Percentiles rank a stretch among this genome's conserved stretches.
Evolutionary conservation across 805 yeast species (phyloP).

Genomic region (Tanozyma kutaoensis): DNA sequence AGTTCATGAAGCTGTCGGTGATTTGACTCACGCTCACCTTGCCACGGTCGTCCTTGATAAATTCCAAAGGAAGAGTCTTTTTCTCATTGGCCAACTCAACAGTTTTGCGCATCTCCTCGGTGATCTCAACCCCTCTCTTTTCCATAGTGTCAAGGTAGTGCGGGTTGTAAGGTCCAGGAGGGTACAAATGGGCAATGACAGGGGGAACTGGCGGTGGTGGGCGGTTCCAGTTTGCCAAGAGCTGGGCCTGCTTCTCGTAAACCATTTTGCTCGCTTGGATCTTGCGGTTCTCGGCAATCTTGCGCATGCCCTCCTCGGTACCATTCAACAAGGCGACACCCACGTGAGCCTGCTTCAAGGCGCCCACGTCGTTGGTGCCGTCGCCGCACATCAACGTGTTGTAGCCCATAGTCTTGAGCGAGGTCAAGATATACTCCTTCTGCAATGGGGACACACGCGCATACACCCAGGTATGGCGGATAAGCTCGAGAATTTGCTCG

Average conservation of each 20-base stretch:
- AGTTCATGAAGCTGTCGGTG: constrained; percentile 54
- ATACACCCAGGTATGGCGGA: constrained; percentile 90
- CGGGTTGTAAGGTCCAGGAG: constrained; percentile 91
- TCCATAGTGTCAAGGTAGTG: constrained; percentile 77
- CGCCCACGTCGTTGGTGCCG: constrained; percentile 99
- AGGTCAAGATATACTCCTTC: constrained; percentile 79
- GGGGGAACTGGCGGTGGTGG: constrained; percentile 77
- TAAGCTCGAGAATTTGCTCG: constrained; percentile 53
- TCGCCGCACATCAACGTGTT: constrained; percentile 98
- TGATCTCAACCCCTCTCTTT: constrained; percentile 66
- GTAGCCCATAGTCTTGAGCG: constrained; percentile 80
- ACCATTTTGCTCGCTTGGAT: constrained; percentile 49
- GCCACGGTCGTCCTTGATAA: constrained; percentile 6
- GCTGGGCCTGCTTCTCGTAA: constrained; percentile 72
- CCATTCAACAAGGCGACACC: constrained; percentile 98
- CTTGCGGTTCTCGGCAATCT: constrained; percentile 70
- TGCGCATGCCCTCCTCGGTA: constrained; percentile 86
- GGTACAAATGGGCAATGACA: constrained; percentile 86
- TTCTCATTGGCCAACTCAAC: constrained; percentile 38
- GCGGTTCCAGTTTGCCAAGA: constrained; percentile 72
- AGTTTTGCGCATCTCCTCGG: constrained; percentile 55
- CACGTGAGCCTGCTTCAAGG: constrained; percentile 94
- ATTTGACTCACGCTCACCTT: constrained; percentile 12
- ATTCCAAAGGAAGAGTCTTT: constrained; percentile 12
- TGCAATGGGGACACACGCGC: constrained; percentile 96